Evolutionary conservation across 2,329 filamentous ascomycete genomes (phyloP).

Genomic region (Aspergillus felis): DNA sequence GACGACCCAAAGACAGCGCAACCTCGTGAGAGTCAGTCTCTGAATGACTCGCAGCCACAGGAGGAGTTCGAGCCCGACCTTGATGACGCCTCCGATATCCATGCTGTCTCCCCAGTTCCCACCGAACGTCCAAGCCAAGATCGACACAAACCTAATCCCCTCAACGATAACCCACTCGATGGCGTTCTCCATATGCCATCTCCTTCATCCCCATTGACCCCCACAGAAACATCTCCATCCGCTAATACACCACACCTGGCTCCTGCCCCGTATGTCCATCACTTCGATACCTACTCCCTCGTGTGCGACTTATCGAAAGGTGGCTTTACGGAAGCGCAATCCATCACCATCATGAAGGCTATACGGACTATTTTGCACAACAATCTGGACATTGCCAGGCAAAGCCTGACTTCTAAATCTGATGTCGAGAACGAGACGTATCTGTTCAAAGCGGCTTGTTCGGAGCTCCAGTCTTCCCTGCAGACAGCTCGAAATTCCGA

Average conservation of each 20-base stretch:
- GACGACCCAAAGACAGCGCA: constrained; percentile 14
- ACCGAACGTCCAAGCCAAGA: constrained; percentile 14
- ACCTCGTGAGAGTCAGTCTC: constrained; percentile 8
- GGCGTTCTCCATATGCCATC: constrained; percentile 42
- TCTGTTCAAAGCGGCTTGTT: constrained; percentile 88
- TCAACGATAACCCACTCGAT: constrained; percentile 30
- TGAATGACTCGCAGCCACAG: constrained; percentile 18
- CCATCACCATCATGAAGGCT: constrained; percentile 87
- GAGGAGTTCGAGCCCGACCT: constrained; percentile 17
- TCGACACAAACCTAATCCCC: not conserved
- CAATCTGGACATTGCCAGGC: constrained; percentile 77
- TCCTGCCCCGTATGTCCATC: constrained; percentile 81
- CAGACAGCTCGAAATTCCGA: constrained; percentile 70
- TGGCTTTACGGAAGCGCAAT: constrained; percentile 70
- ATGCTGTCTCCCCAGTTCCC: constrained; percentile 10
- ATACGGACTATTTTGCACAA: constrained; percentile 71
- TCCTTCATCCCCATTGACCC: constrained; percentile 31
- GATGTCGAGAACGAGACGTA: constrained; percentile 95
- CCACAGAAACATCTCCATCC: constrained; percentile 21
- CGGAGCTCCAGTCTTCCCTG: constrained; percentile 84
- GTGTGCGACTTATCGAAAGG: constrained; percentile 72
- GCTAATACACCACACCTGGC: constrained; percentile 55
- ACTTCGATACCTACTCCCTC: constrained; percentile 91
- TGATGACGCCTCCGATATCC: constrained; percentile 15
- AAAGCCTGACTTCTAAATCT: constrained; percentile 79